These are phyloP conservation scores for Agaricus subrufescens DNA, from an alignment of 768 basidiomycete species.

Conservation along the genomic window DNA sequence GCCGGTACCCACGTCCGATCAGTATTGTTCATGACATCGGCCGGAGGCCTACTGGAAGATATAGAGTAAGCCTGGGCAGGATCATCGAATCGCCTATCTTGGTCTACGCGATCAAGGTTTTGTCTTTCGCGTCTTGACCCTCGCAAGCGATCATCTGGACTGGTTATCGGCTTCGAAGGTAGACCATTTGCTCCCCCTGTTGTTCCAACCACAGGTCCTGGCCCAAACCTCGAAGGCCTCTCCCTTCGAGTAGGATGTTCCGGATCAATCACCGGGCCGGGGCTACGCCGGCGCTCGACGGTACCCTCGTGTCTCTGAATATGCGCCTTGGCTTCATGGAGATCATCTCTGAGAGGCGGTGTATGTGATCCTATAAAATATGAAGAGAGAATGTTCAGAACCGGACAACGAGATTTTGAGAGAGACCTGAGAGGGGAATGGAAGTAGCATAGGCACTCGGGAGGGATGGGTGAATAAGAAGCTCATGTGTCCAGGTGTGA, in stretches of 20 bases:
- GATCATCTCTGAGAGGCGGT: constrained; percentile 8
- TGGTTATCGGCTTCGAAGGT: constrained; percentile 1
- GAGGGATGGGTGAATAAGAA: not conserved
- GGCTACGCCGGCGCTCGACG: constrained; percentile 3
- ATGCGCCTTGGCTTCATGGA: not conserved
- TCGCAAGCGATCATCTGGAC: not conserved
- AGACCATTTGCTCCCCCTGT: not conserved
- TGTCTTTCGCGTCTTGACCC: not conserved
- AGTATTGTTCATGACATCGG: not conserved
- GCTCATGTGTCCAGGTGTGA: not conserved
- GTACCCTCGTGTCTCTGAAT: not conserved
- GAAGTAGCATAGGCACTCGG: constrained; percentile 4
- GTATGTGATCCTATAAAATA: constrained; percentile 7
- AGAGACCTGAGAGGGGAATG: constrained; percentile 9
- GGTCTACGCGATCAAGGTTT: not conserved
- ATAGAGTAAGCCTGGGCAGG: not conserved
- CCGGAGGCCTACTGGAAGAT: not conserved
- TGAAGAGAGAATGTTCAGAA: constrained; percentile 10
- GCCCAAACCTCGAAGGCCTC: constrained; percentile 5
- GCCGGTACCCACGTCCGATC: not conserved
- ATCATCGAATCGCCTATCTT: not conserved
- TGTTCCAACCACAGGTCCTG: not conserved
- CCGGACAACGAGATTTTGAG: constrained; percentile 6
- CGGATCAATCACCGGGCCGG: not conserved
- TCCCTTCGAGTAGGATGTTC: not conserved